These are phyloP conservation scores for Penicillium sp. DNA, from an alignment of 2,329 filamentous ascomycete genomes.

Conservation along the genomic window DNA sequence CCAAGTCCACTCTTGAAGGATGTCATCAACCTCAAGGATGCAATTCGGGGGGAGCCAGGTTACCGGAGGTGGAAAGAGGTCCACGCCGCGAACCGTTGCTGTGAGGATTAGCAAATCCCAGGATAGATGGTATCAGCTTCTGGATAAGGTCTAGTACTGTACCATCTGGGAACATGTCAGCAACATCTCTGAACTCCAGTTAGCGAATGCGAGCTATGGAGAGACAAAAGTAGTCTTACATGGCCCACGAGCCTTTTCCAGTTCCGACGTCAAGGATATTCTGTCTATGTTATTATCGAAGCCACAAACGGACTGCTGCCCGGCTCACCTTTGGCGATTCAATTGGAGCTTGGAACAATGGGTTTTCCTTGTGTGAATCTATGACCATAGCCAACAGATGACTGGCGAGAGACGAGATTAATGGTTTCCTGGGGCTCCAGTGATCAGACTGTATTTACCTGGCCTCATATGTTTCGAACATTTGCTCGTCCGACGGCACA, in stretches of 20 bases:
- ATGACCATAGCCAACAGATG: conserved; percentile 7
- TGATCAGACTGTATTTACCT: conserved; percentile 1
- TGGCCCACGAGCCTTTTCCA: conserved; percentile 11
- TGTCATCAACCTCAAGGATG: conserved; percentile 24
- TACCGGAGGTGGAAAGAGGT: conserved; percentile 19
- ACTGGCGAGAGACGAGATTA: background rate
- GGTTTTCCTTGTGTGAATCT: conserved; percentile 9
- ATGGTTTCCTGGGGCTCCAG: too few relatives aligned
- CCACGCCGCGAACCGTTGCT: conserved; percentile 17
- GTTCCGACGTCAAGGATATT: conserved; percentile 15
- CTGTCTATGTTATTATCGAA: background rate
- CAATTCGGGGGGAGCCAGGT: conserved; percentile 27
- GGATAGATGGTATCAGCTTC: background rate
- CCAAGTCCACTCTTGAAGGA: conserved; percentile 20
- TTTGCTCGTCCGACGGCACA: conserved; percentile 11
- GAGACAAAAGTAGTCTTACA: conserved; percentile 7
- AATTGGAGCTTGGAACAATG: conserved; percentile 11
- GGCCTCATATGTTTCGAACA: conserved; percentile 12
- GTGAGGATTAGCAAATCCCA: background rate
- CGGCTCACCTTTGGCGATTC: conserved; percentile 3
- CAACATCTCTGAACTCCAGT: conserved; percentile 8
- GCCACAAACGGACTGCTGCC: background rate
- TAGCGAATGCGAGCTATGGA: background rate
- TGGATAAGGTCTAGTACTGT: background rate
- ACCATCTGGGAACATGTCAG: conserved; percentile 11